Conservation (phyloP, 352 stramenopile species). For the Phytophthora litchii region DNA sequence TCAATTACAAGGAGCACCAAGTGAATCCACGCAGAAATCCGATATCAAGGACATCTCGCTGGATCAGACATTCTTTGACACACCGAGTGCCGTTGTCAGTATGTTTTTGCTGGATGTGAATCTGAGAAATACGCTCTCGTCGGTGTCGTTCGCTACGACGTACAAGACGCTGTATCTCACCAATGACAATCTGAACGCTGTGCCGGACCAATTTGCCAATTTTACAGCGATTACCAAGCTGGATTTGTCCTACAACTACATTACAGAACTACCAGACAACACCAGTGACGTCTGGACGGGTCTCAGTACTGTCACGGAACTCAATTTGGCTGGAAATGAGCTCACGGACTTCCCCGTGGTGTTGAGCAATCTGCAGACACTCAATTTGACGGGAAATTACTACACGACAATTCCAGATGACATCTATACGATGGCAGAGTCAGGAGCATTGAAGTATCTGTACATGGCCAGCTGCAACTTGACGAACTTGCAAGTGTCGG, state of each 20-base stretch:
- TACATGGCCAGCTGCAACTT: slow-evolving; percentile 60
- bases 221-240: slow-evolving; percentile 39
- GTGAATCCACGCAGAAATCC: slow-evolving; percentile 35
- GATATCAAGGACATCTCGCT: slow-evolving; percentile 53
- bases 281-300: slow-evolving; percentile 36
- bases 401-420: slow-evolving; percentile 50
- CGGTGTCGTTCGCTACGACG: slow-evolving; percentile 34
- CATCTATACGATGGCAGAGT: slow-evolving; percentile 49
- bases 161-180: slow-evolving; percentile 42
- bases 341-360: slow-evolving; percentile 48
- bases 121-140: slow-evolving; percentile 39
- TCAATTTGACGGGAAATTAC: slow-evolving; percentile 57
- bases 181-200: slow-evolving; percentile 53
- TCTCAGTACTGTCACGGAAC: slow-evolving; percentile 39
- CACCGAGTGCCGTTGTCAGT: slow-evolving; percentile 34
- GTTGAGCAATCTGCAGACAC: slow-evolving; percentile 34
- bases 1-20: slow-evolving; percentile 39
- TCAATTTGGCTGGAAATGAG: slow-evolving; percentile 49
- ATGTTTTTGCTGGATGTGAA: slow-evolving; percentile 49
- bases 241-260: slow-evolving; percentile 59
- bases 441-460: slow-evolving; percentile 47
- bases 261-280: slow-evolving; percentile 45
- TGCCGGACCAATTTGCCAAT: slow-evolving; percentile 44
- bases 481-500: slow-evolving; percentile 56
- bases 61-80: slow-evolving; percentile 64